Conservation (phyloP, 768 basidiomycete genomes). For the Serendipita sp. region DNA sequence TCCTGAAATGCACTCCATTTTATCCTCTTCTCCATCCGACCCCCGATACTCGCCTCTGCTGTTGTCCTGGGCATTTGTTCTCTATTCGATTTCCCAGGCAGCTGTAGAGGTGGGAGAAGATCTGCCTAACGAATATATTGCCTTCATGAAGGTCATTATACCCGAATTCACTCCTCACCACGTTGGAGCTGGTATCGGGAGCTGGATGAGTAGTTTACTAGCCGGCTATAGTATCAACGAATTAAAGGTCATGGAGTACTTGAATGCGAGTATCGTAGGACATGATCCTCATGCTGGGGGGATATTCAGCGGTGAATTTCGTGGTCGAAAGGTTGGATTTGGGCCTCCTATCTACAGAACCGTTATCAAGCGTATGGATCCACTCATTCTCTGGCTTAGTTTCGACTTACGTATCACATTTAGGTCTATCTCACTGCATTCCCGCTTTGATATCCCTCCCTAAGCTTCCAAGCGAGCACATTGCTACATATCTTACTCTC, state of each 20-base stretch:
- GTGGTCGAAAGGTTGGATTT: slow-evolving; percentile 17
- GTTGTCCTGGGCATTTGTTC: slow-evolving; percentile 71
- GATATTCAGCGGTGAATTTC: slow-evolving; percentile 40
- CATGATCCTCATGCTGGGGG: slow-evolving; percentile 41
- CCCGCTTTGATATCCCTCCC: background rate
- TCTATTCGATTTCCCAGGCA: slow-evolving; percentile 41
- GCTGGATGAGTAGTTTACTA: background rate
- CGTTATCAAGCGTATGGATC: background rate
- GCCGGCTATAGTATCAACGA: slow-evolving; percentile 12
- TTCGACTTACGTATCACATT: background rate
- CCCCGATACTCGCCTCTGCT: slow-evolving; percentile 56
- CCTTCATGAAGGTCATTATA: slow-evolving; percentile 11
- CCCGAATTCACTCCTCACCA: slow-evolving; percentile 10
- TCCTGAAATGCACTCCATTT: background rate
- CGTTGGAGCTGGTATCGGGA: background rate
- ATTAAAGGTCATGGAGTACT: slow-evolving; percentile 38
- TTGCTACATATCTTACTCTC: background rate
- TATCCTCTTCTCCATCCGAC: slow-evolving; percentile 37
- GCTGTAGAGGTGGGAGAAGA: slow-evolving; percentile 29
- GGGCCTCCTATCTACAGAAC: background rate
- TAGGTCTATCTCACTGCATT: background rate
- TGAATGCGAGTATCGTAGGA: slow-evolving; percentile 39
- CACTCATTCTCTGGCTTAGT: background rate
- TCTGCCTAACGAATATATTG: slow-evolving; percentile 11
- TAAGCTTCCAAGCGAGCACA: background rate